Conservation (phyloP, 441 rosid genomes). For the Biscutella laevigata region DNA sequence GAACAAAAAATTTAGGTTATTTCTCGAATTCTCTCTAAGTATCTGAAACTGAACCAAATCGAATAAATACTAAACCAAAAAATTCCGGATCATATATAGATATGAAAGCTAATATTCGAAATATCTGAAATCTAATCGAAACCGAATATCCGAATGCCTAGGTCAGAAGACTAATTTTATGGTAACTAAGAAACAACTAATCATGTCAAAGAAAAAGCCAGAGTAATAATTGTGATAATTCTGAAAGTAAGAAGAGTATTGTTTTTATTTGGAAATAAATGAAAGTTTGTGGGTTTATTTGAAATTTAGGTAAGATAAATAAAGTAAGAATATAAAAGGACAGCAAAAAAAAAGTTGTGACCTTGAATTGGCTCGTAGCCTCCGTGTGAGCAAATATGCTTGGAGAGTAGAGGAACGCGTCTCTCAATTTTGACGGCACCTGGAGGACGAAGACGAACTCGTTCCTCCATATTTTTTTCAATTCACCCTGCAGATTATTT, state of each 20-base stretch:
- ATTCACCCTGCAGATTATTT: neutral
- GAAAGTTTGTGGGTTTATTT: neutral
- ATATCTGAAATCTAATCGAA: too few species aligned
- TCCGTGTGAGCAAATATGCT: constrained; percentile 18
- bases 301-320: constrained; percentile 9
- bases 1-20: too few species aligned
- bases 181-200: too few species aligned
- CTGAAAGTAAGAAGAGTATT: neutral
- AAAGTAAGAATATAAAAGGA: neutral
- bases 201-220: too few species aligned
- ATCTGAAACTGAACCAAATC: too few species aligned
- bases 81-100: too few species aligned
- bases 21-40: too few species aligned
- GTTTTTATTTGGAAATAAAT: neutral
- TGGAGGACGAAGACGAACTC: constrained; percentile 13
- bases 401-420: constrained; percentile 22
- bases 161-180: too few species aligned
- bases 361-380: constrained; percentile 24
- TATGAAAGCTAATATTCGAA: too few species aligned
- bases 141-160: too few species aligned
- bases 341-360: neutral
- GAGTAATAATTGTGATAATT: too few species aligned
- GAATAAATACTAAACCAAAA: too few species aligned
- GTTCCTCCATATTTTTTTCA: neutral
- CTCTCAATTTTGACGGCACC: constrained; percentile 5